A percentile compares a stretch with the other conserved stretches of the same genome.
Evolutionary conservation across 192 early-diverging fungal species (phyloP).

Genomic region (Linnemannia hyalina): DNA sequence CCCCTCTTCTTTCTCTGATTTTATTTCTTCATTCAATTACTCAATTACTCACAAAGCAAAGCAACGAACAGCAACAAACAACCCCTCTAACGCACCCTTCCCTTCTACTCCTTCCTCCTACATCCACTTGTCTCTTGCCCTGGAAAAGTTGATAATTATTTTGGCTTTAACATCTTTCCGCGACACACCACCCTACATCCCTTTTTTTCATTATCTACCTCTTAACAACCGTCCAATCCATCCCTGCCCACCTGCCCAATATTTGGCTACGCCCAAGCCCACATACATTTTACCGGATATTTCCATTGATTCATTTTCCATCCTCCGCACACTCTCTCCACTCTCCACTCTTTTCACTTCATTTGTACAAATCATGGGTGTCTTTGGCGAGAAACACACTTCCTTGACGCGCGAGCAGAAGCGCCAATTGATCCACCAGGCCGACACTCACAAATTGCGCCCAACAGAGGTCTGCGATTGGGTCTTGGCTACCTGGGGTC

Average conservation of each 20-base stretch:
- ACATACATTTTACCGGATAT: neutral
- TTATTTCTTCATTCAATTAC: neutral
- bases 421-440: conserved; percentile 51
- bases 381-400: conserved; percentile 55
- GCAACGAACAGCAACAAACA: neutral
- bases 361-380: conserved; percentile 28
- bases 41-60: conserved; percentile 1
- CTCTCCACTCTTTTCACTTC: neutral
- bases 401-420: conserved; percentile 53
- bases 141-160: conserved; percentile 38
- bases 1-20: neutral
- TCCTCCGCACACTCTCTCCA: neutral
- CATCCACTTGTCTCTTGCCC: neutral
- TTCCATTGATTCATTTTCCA: neutral
- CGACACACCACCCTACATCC: neutral
- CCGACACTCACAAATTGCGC: conserved; percentile 51
- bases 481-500: conserved; percentile 50
- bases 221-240: neutral
- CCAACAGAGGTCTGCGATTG: conserved; percentile 56
- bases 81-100: neutral
- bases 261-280: neutral
- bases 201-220: neutral
- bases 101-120: neutral
- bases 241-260: neutral
- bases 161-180: conserved; percentile 25